Percentiles rank a stretch among this genome's conserved stretches.
phyloP scores from a whole-genome alignment of 2,329 filamentous ascomycete species.

The Hirsutella thompsonii region DNA sequence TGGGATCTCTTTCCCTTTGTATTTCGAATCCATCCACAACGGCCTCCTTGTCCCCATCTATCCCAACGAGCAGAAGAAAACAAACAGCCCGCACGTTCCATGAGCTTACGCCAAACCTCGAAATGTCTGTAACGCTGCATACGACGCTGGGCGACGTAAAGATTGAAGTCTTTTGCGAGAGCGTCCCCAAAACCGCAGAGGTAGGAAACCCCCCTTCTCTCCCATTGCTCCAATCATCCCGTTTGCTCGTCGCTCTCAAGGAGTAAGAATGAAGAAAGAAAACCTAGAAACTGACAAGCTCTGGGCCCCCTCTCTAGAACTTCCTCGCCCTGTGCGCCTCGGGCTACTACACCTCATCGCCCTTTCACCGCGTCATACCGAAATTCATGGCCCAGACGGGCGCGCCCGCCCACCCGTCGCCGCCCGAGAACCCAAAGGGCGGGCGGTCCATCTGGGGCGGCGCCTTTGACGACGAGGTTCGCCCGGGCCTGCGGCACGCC shows the following conservation, averaged over 20 bases:
- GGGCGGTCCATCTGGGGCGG: constrained; percentile 62
- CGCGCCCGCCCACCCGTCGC: constrained; percentile 40
- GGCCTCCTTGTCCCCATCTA: too few species aligned
- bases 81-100: too few species aligned
- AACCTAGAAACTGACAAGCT: background rate
- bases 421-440: constrained; percentile 47
- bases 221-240: too few species aligned
- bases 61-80: too few species aligned
- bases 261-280: background rate
- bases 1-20: too few species aligned
- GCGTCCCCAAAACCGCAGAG: constrained; percentile 84
- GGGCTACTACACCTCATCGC: constrained; percentile 60
- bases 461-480: constrained; percentile 71
- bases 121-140: constrained; percentile 63
- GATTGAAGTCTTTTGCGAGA: constrained; percentile 91
- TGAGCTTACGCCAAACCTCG: too few species aligned
- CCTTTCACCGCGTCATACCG: constrained; percentile 70
- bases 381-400: constrained; percentile 73
- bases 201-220: constrained; percentile 24
- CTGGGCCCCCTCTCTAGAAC: constrained; percentile 43
- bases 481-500: constrained; percentile 55
- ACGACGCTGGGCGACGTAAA: constrained; percentile 86
- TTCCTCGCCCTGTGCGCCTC: constrained; percentile 80
- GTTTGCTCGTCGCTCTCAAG: too few species aligned
- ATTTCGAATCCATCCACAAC: too few species aligned